Evolutionary conservation across 2,329 filamentous ascomycete genomes (phyloP), one percentile per base, ranked within the genome.

Genomic region (Epichloe typhina): DNA sequence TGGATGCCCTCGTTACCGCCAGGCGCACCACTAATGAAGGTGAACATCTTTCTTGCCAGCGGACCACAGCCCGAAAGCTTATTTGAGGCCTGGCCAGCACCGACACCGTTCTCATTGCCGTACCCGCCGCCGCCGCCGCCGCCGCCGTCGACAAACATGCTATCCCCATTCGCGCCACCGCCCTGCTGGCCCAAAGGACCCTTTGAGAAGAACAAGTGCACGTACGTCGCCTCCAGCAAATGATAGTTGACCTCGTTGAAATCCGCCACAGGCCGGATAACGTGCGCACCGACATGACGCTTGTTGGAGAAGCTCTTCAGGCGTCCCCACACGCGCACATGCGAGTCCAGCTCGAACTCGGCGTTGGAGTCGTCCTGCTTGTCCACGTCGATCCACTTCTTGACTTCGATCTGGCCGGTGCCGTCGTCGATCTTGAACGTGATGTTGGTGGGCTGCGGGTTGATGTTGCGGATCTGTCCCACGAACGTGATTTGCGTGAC

Each of bases 401-500:
- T 94, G 58, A 88, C 90, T 68, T 98, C 94, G 60, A 96, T 84
- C 54, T 83, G 76, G 53, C 88, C 90, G 1, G 94, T 98, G 65
- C 93, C 93, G 68, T 98, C 93, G 69, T 98, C 93, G 60, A 98
- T 74, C 62, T 84, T 86, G 76, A 94, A 95, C 44, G 88, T 95
- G 58, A 89, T 82, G 71, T 95, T 94, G 58, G 91, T 96, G 40
- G 84, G 79, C 71, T 95, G 88, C n/a, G 79, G 77, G 63, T 81
- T 86, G 68, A 96, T 82, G 69, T 83, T 83, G 65, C 89, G 88
- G 60, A 98, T 83, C 74, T 96, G 91, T 49, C 88, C 93, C 54
- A 98, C 81, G 58, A 97, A 84, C 33, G 86, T 91, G 59, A 72
- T 64, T 71, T 91, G 77, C 41, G 82, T 83, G 54, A 90, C 73